Base-by-base conservation (phyloP, 768 basidiomycete species). In the Tephrocybe sp. region DNA sequence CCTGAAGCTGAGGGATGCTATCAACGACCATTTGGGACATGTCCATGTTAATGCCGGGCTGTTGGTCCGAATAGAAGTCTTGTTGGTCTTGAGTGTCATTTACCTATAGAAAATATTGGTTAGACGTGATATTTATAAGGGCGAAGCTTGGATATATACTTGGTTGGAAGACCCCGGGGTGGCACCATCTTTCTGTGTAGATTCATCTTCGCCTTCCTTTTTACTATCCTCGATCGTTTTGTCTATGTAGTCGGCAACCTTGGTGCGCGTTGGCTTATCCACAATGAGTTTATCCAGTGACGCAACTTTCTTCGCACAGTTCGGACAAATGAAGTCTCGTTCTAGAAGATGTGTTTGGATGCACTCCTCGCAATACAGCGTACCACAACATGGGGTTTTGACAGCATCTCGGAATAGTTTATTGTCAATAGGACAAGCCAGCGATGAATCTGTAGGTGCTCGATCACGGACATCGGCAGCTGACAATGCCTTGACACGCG, bases 321-420 rank as follows among this genome's bases (percentile, higher is more conserved):
- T 84, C 7, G 92, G 95, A 69, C 96, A 98, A 49, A 87, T 73
- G 68, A 98, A 98, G 73, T 97, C 94, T 69, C 91, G 84, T 67
- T 98, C 96, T 55, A 96, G 80, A 43, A 99, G 76, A 69, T 95
- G 80, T 35, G 90, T 93, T 67, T 95, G 90, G 55, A 99, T 90
- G 71, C 96, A 98, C 67, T 98, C 96, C 70, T 98, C 95, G 77
- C 96, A 98, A 69, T 90, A 99, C 11, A 80, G 62, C 34, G 86
- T 91, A 58, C 81, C 83, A 74, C 96, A 98, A 70, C 96, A 98
- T 2, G 97, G 96, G 2, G 92, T 95, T 70, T 90, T 89, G 64
- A 96, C 90, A 38, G 95, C 93, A 63, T 98, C 93, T 59, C 89
- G 87, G 68, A 97, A 85, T 26, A 98, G 83, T 73, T 87, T 91